Evolutionary conservation across 768 basidiomycete species (phyloP).

Genomic region (Clitopilus passeckerianus): DNA sequence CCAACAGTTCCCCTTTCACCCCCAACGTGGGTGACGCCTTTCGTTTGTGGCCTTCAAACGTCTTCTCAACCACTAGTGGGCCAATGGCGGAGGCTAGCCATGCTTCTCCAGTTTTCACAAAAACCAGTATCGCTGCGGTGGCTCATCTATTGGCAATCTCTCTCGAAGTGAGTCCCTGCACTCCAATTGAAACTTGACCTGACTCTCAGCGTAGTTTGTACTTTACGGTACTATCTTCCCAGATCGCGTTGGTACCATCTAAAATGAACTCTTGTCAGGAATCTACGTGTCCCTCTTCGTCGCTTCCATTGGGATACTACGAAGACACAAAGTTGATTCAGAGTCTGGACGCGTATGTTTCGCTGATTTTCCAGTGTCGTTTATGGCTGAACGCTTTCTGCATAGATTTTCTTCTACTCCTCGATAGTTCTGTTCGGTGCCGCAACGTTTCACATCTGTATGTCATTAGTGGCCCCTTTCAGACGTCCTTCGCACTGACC

Average conservation of each 20-base stretch:
- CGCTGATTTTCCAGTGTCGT: neutral
- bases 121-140: too few species aligned
- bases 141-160: too few species aligned
- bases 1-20: too few species aligned
- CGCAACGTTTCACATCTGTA: conserved; percentile 19
- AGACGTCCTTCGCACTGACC: neutral
- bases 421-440: conserved; percentile 19
- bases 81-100: too few species aligned
- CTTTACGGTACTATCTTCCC: neutral
- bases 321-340: neutral
- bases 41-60: too few species aligned
- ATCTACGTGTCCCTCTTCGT: neutral
- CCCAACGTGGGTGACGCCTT: too few species aligned
- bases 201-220: neutral
- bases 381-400: neutral
- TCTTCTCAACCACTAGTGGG: too few species aligned
- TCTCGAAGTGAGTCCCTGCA: too few species aligned
- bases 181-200: too few species aligned
- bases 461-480: neutral
- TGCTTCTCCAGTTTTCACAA: too few species aligned
- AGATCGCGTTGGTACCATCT: neutral
- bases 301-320: neutral
- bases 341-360: neutral
- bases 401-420: conserved; percentile 17
- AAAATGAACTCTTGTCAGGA: neutral